These are phyloP conservation scores for Raphidocelis subcapitata DNA, from an alignment of 139 green algal genomes.

Conservation along the genomic window DNA sequence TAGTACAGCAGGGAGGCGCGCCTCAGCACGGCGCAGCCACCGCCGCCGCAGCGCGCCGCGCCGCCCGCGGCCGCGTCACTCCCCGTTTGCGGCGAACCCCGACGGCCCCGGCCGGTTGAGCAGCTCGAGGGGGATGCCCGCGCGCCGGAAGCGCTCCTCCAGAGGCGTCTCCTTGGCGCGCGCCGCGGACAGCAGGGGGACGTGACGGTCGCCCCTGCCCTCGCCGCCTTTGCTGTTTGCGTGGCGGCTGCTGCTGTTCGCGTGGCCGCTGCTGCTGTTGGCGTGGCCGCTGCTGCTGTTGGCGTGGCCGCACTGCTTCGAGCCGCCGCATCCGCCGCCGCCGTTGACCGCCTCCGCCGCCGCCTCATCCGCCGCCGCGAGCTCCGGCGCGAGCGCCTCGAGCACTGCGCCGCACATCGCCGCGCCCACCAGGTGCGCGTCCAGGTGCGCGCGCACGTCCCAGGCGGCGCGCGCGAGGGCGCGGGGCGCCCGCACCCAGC, in stretches of 20 bases:
- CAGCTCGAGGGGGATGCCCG: constrained; percentile 21
- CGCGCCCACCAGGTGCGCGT: constrained; percentile 25
- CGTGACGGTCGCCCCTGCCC: constrained; percentile 17
- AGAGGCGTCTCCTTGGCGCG: constrained; percentile 58
- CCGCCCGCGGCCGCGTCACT: too few relatives aligned
- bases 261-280: not conserved
- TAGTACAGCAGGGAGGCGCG: too few relatives aligned
- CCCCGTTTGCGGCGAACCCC: too few relatives aligned
- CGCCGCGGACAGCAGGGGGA: constrained; percentile 47
- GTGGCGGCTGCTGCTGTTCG: not conserved
- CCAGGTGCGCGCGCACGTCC: constrained; percentile 8
- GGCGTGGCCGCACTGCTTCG: not conserved
- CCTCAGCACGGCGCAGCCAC: too few relatives aligned
- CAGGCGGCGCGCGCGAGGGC: not conserved
- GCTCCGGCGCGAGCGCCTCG: constrained; percentile 21
- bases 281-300: not conserved
- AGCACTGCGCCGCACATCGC: constrained; percentile 23
- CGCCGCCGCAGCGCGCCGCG: too few relatives aligned
- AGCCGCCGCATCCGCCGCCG: not conserved
- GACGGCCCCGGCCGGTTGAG: constrained; percentile 9
- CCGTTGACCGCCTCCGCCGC: too few relatives aligned
- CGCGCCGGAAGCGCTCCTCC: constrained; percentile 42
- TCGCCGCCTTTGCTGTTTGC: not conserved
- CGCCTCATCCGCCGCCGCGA: constrained; percentile 13
- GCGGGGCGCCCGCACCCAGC: not conserved